These are phyloP conservation scores for Tricholoma hemisulphureum DNA, from an alignment of 768 basidiomycete genomes.

Conservation along the genomic window DNA sequence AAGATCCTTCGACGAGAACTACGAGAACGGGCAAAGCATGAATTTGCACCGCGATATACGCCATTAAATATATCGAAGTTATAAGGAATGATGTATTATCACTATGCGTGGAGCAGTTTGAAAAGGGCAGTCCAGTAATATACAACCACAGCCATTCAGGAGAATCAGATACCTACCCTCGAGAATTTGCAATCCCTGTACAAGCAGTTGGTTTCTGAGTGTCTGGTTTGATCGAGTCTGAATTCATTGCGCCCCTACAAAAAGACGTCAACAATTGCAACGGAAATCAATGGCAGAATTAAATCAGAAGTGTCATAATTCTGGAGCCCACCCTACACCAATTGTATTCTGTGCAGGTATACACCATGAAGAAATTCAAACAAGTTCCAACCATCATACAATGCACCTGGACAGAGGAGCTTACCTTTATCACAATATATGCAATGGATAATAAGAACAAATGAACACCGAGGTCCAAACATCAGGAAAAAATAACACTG, in stretches of 20 bases:
- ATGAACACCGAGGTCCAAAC: background rate
- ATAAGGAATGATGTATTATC: background rate
- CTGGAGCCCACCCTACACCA: slow-evolving; percentile 66
- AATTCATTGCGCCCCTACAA: background rate
- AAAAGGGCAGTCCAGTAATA: no score
- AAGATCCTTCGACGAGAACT: slow-evolving; percentile 6
- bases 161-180: no score
- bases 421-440: background rate
- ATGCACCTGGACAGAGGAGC: slow-evolving; percentile 5
- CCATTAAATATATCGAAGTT: background rate
- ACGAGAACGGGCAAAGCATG: slow-evolving; percentile 1
- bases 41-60: background rate
- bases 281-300: background rate
- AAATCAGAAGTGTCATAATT: slow-evolving; percentile 64
- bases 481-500: slow-evolving; percentile 42
- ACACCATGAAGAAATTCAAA: slow-evolving; percentile 93
- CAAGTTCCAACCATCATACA: slow-evolving; percentile 56
- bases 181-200: no score
- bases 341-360: slow-evolving; percentile 46
- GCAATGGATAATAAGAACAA: background rate
- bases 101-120: no score
- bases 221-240: no score
- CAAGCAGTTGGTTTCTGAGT: no score
- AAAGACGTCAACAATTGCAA: background rate
- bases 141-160: no score